Base-by-base conservation (phyloP, 2,329 filamentous ascomycete genomes). In the Venturiaceae sp. region DNA sequence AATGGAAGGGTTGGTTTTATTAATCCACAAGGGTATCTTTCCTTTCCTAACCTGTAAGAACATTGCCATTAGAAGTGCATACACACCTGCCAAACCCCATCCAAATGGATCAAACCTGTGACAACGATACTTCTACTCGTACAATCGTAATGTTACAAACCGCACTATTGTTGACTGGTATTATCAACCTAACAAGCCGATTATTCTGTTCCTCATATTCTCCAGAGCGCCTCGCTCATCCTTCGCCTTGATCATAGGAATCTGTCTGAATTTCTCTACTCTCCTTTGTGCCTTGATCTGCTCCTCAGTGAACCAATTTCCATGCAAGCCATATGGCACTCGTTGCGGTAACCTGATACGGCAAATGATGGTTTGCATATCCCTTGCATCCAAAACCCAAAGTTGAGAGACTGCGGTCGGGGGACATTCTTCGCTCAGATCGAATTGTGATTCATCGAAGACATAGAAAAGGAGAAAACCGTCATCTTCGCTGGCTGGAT, bases 401-500 rank as follows among this genome's bases (percentile, higher is more conserved):
- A 89, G 71, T 67, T 89, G 85, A 33, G 81, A 84, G 1, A 69
- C 68, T 0, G 73, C 68, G 0, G 64, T 59, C 8, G 62, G 59
- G n/a, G 59, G 64, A 56, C 78, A 81, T 39, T 77, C 70, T 0
- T 79, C 81, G 0, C 70, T 58, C 1, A 69, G 66, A n/a, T 83
- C 75, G 0, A 88, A 72, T 65, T 88, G 84, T 1, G 76, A 74
- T 64, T 88, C 86, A 62, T 89, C 83, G 61, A 89, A 89, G 1
- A 85, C 84, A 62, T 87, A 88, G 50, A 82, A 84, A 4, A 89
- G 71, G 0, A 88, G 71, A 70, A 79, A 88, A 0, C 86, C 86
- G 62, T 85, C 83, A 63, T 88, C 85, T 66, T 89, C 86, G 0
- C 63, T 66, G 0, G 47, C 60, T 0, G 72, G 68, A 11, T 69